A percentile compares a stretch with the other conserved stretches of the same genome.
These are phyloP conservation scores for Agrocybe chaxingu DNA, from an alignment of 768 basidiomycete genomes.

Conservation along the genomic window DNA sequence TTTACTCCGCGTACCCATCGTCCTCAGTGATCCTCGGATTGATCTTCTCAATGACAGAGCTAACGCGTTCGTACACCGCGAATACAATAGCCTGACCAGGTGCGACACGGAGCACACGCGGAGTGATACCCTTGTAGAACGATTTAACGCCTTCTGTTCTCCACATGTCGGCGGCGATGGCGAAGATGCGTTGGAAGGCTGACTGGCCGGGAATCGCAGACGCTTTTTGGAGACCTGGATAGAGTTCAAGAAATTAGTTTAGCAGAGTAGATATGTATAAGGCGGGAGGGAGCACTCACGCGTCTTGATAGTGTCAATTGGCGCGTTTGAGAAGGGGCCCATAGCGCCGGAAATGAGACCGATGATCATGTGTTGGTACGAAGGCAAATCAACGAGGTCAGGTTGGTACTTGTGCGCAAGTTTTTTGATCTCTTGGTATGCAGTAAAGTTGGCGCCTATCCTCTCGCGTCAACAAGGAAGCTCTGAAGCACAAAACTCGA, in stretches of 20 bases:
- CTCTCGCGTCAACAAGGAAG: not conserved
- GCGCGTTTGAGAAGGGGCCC: conserved; percentile 98
- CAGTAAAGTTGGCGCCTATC: conserved; percentile 92
- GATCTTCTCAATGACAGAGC: conserved; percentile 67
- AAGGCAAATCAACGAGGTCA: conserved; percentile 74
- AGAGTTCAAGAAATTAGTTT: conserved; percentile 2
- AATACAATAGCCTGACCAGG: conserved; percentile 98
- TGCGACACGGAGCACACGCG: conserved; percentile 91
- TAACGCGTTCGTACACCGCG: conserved; percentile 92
- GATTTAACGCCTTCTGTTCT: conserved; percentile 80
- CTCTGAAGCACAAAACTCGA: not conserved
- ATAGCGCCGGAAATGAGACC: conserved; percentile 96
- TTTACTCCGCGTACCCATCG: conserved; percentile 60
- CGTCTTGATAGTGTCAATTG: conserved; percentile 93
- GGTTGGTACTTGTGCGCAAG: conserved; percentile 77
- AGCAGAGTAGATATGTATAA: not conserved
- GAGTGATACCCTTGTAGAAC: conserved; percentile 99
- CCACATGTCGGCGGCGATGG: conserved; percentile 93
- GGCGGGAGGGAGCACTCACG: conserved; percentile 45
- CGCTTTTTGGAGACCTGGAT: conserved; percentile 79
- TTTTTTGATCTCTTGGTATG: conserved; percentile 95
- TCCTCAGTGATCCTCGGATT: conserved; percentile 53
- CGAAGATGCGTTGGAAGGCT: conserved; percentile 73
- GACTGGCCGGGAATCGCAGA: conserved; percentile 69
- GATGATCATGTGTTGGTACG: conserved; percentile 93